Conservation (phyloP, 805 yeast species). For the Kregervanrija delftensis region DNA sequence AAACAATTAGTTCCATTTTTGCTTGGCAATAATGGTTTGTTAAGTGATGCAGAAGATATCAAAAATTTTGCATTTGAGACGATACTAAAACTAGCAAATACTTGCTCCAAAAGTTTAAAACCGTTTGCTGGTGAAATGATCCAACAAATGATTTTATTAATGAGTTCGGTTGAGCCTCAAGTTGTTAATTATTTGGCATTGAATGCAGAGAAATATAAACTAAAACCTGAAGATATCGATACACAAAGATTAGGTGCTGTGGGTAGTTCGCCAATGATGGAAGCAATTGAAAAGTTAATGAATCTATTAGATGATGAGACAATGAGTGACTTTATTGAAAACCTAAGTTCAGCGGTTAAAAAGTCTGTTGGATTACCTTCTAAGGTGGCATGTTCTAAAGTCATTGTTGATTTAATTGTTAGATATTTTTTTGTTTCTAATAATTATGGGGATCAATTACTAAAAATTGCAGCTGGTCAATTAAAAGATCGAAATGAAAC, state of each 20-base stretch:
- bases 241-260: slow-evolving; percentile 66
- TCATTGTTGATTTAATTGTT: slow-evolving; percentile 56
- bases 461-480: slow-evolving; percentile 52
- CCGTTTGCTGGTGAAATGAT: slow-evolving; percentile 66
- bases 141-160: slow-evolving; percentile 58
- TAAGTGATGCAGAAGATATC: slow-evolving; percentile 83
- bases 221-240: slow-evolving; percentile 67
- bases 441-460: slow-evolving; percentile 54
- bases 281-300: slow-evolving; percentile 67
- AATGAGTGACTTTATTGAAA: slow-evolving; percentile 42
- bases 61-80: slow-evolving; percentile 69
- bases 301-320: slow-evolving; percentile 47
- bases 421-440: slow-evolving; percentile 41
- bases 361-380: slow-evolving; percentile 86
- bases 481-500: slow-evolving; percentile 66
- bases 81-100: slow-evolving; percentile 60
- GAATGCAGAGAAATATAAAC: slow-evolving; percentile 82
- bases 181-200: slow-evolving; percentile 76
- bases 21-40: slow-evolving; percentile 69
- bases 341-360: slow-evolving; percentile 50
- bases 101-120: slow-evolving; percentile 51
- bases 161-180: slow-evolving; percentile 91
- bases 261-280: slow-evolving; percentile 83
- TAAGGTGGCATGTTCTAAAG: slow-evolving; percentile 75
- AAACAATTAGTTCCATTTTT: slow-evolving; percentile 67